Evolutionary conservation across 495 filamentous ascomycete genomes (phyloP).

Genomic region (Tuber magnatum): DNA sequence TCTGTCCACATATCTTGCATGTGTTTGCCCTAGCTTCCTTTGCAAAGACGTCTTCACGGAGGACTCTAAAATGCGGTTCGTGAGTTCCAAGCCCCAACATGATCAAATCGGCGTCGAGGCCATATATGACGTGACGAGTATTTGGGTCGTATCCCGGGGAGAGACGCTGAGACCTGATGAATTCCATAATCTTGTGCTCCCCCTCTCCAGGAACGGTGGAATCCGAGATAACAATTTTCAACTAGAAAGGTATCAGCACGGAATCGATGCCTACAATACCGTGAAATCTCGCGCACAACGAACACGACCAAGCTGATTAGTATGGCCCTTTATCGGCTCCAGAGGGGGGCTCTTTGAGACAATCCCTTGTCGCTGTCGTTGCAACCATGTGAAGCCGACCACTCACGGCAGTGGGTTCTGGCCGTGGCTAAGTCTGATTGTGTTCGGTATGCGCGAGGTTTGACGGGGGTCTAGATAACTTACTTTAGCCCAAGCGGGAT

Average conservation of each 20-base stretch:
- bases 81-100: constrained; percentile 97
- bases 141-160: constrained; percentile 92
- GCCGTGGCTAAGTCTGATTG: too few species aligned
- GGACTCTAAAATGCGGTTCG: constrained; percentile 92
- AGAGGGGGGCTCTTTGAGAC: too few species aligned
- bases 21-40: constrained; percentile 72
- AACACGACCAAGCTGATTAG: too few species aligned
- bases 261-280: constrained; percentile 2
- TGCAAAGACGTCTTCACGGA: constrained; percentile 95
- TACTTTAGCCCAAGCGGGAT: constrained; percentile 88
- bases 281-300: too few species aligned
- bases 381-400: too few species aligned
- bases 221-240: constrained; percentile 98
- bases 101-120: constrained; percentile 94
- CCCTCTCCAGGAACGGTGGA: constrained; percentile 95
- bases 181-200: constrained; percentile 99
- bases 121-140: constrained; percentile 91
- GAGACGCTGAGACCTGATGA: constrained; percentile 84
- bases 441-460: too few species aligned
- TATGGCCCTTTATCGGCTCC: too few species aligned
- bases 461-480: not conserved
- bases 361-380: too few species aligned
- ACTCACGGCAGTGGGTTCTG: too few species aligned
- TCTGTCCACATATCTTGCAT: constrained; percentile 82
- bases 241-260: constrained; percentile 43